Conservation (phyloP, 2,329 filamentous ascomycete species). For the Diplodia scrobiculata region DNA sequence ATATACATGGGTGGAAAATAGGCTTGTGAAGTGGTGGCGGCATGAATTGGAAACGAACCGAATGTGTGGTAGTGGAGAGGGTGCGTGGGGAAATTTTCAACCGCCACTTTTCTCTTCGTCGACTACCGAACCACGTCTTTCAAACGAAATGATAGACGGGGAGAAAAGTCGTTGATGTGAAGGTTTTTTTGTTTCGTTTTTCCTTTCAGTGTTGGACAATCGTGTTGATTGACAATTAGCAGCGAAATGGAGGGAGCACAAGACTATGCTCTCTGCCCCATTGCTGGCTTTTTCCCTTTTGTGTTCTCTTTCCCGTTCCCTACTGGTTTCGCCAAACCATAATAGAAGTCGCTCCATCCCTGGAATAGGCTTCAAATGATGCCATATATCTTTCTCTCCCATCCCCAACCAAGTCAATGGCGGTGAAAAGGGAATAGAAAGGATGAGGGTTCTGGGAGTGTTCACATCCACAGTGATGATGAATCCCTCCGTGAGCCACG, state of each 20-base stretch:
- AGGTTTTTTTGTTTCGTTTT: neutral
- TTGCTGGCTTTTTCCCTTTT: too few relatives aligned
- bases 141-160: neutral
- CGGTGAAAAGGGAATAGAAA: neutral
- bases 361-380: conserved; percentile 8
- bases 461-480: neutral
- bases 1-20: neutral
- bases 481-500: conserved; percentile 7
- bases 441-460: neutral
- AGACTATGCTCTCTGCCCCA: conserved; percentile 25
- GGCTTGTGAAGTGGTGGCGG: neutral
- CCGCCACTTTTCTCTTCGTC: neutral
- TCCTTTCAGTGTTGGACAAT: neutral
- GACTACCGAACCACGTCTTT: neutral
- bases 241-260: conserved; percentile 16
- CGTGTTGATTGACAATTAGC: neutral
- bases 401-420: neutral
- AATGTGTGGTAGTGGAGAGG: neutral
- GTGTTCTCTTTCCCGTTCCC: neutral
- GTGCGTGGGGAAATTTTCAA: neutral
- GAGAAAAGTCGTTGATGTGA: neutral
- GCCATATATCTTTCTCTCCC: neutral
- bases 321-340: neutral
- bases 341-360: neutral
- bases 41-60: neutral